Evolutionary conservation across 2,329 filamentous ascomycete species (phyloP), one percentile per base, ranked within the genome.

Genomic region (Didymella keratinophila): DNA sequence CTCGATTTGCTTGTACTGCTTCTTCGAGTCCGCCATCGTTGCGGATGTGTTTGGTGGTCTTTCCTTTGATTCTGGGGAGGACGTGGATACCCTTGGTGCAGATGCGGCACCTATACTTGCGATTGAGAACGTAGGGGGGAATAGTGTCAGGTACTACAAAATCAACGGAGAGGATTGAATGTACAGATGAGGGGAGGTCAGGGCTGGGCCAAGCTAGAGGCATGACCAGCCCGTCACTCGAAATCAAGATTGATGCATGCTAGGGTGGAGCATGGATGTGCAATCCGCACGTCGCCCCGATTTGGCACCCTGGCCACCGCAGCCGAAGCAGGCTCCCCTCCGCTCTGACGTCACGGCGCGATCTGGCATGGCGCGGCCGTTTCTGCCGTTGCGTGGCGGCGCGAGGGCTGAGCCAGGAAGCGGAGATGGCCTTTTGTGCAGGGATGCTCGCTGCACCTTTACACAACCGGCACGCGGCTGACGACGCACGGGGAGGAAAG

Each of bases 201-300:
- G 47, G 56, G 52, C 44, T 30, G 44, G 52, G 53, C 43, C 43
- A 53, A 64, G 56, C 53, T 58, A 62, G 52, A 61, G 47, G 49
- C 48, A 42, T 58, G 42, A 55, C 37, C 56, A 61, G 56, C 56
- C 56, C 56, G 58, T 65, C 62, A 53, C 58, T 56, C 59, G 67
- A 73, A 76, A 76, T 73, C 73, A 76, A 73, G 74, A 76, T 76
- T 76, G 65, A 70, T 59, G 65, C 57, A 67, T 59, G 48, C 63
- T 59, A 58, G 64, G 56, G 62, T 65, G 57, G 52, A 56, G 48
- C 63, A 59, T 56, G 67, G 54, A 63, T 66, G 56, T 52, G 60
- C 62, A 61, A 51, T 58, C 50, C 56, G 44, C 61, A 53, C 54
- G 57, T 50, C 58, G 61, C 54, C 64, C 55, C 39, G 28, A 62